Base-by-base conservation (phyloP, 1,139 yeast genomes). In the Taphrina pruni region DNA sequence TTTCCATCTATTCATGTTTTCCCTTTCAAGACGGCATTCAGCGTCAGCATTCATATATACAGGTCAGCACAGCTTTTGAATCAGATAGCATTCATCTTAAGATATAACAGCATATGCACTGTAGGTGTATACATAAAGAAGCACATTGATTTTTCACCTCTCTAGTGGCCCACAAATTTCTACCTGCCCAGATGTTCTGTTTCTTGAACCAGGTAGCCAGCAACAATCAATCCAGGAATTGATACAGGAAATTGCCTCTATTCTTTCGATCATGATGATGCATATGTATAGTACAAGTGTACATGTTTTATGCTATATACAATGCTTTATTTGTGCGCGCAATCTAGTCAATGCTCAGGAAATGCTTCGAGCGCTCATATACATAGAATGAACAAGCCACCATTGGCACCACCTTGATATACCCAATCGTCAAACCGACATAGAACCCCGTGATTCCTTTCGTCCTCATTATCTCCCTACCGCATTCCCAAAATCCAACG, bases 321-420 rank as follows among this genome's bases (percentile, higher is more conserved):
- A 45, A 45, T 45, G 48, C 48, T 45, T 26, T 26, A 26, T 26
- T 26, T 26, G 32, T 26, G 32, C 20, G 46, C 46, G 20, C 48
- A 7, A 6, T 35, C 57, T 41, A 62, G 39, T 62, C 54, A 70
- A 89, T 88, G 55, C 90, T 90, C 72, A 91, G 79, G 60, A 82
- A 77, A 73, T 82, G 80, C 80, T 94, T 94, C 79, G 88, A 83
- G 72, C 97, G 83, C 79, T 94, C 99, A 79, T 94, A 94, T 45
- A 93, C 97, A 77, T 87, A 93, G 78, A 93, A 94, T 17, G 97
- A 89, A 78, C 98, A 93, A 65, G 98, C 97, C 76, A 88, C 94
- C 99, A 94, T 94, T 20, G 99, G 99, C 26, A 90, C 87, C 57
- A 94, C 97, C 79, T 94, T 94, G 75, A 94, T 85, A 78, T 92